Conservation (phyloP, 2,329 filamentous ascomycete genomes). For the Alternaria viburni region DNA sequence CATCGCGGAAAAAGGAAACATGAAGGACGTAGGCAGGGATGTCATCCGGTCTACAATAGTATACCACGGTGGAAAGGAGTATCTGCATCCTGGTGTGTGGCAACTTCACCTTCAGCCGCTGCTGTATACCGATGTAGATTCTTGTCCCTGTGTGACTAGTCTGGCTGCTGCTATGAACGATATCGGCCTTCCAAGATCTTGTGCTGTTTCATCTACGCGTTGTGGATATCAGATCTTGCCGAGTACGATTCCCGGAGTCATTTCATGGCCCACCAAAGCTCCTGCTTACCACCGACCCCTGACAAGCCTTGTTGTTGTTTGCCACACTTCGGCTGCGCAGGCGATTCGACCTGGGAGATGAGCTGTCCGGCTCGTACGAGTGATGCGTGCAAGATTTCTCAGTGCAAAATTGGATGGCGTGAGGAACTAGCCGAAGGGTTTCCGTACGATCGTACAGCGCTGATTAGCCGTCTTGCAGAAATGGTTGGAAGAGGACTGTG, state of each 20-base stretch:
- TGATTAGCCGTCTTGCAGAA: fast-evolving
- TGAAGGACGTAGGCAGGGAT: neutral
- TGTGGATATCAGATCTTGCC: neutral
- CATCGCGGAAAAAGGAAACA: neutral
- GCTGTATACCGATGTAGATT: neutral
- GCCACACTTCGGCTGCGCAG: neutral
- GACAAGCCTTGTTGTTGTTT: neutral
- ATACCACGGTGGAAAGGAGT: neutral
- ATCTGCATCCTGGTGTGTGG: neutral
- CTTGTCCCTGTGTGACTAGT: neutral
- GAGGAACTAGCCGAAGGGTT: neutral
- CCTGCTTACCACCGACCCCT: neutral
- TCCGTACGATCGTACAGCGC: fast-evolving
- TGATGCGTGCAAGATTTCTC: neutral
- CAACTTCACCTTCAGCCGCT: neutral
- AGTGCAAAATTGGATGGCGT: neutral
- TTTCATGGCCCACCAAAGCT: neutral
- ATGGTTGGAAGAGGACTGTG: fast-evolving
- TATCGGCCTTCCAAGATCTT: neutral
- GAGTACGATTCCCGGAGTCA: neutral
- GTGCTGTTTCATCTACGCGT: neutral
- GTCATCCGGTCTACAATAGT: neutral
- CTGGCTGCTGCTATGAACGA: neutral
- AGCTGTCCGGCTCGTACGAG: neutral
- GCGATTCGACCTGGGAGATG: neutral